phyloP scores from a whole-genome alignment of 768 basidiomycete species.

The Megacollybia marginata region DNA sequence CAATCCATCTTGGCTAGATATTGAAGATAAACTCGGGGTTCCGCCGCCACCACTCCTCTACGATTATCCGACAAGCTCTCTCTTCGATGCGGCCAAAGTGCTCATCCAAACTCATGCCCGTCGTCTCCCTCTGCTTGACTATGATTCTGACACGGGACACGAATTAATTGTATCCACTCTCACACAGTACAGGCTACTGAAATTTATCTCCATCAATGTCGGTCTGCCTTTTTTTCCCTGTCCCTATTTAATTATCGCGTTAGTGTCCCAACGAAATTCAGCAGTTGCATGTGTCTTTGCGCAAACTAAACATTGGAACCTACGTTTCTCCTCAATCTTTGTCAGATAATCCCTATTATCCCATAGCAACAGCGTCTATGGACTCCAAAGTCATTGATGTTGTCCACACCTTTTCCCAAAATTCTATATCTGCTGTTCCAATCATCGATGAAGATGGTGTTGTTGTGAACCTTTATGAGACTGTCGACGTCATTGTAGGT shows the following conservation, averaged over 20 bases:
- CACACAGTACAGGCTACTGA: constrained; percentile 96
- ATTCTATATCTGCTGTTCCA: constrained; percentile 93
- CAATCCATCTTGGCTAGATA: constrained; percentile 44
- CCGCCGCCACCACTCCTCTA: constrained; percentile 84
- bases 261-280: constrained; percentile 85
- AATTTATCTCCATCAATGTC: constrained; percentile 97
- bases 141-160: constrained; percentile 88
- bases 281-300: constrained; percentile 71
- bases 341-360: constrained; percentile 66
- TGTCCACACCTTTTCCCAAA: constrained; percentile 96
- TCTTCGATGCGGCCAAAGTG: constrained; percentile 84
- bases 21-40: constrained; percentile 88
- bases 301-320: constrained; percentile 87
- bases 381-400: constrained; percentile 94
- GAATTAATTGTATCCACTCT: constrained; percentile 94
- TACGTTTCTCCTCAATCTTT: constrained; percentile 60
- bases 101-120: constrained; percentile 95
- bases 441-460: constrained; percentile 90
- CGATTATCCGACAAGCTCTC: constrained; percentile 81
- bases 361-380: constrained; percentile 87
- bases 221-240: constrained; percentile 14
- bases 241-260: constrained; percentile 6
- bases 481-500: constrained; percentile 95
- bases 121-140: constrained; percentile 87
- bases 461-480: constrained; percentile 95